Evolutionary conservation across 768 basidiomycete species (phyloP).

Genomic region (Trametes gibbosa): DNA sequence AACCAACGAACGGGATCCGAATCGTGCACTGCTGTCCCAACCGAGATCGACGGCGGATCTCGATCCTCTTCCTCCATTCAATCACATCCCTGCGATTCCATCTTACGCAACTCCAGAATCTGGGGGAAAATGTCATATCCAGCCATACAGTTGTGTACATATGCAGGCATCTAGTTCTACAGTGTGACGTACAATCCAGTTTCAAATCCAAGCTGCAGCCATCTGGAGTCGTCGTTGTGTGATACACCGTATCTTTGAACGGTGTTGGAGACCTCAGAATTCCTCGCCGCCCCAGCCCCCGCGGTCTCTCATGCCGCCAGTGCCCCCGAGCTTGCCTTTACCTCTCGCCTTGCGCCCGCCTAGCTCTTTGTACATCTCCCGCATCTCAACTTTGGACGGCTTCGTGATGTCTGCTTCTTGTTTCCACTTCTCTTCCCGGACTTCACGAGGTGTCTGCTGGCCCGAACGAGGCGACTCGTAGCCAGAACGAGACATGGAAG

Average conservation of each 20-base stretch:
- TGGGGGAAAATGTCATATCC: not conserved
- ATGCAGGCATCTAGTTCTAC: slow-evolving; percentile 12
- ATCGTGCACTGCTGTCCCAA: not conserved
- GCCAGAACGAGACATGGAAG: slow-evolving; percentile 35
- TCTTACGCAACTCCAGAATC: not conserved
- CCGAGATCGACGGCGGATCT: slow-evolving; percentile 2
- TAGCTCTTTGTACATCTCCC: slow-evolving; percentile 88
- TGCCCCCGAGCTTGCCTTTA: slow-evolving; percentile 71
- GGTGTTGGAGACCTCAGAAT: not conserved
- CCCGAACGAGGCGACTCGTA: slow-evolving; percentile 48
- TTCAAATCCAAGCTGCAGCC: not conserved
- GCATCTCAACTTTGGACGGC: slow-evolving; percentile 82
- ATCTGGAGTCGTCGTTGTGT: not conserved
- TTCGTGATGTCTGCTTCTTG: slow-evolving; percentile 48
- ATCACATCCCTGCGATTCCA: not conserved
- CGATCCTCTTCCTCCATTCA: not conserved
- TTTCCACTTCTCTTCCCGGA: slow-evolving; percentile 76
- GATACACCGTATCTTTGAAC: not conserved
- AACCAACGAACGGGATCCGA: not conserved
- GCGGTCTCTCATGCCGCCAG: slow-evolving; percentile 64
- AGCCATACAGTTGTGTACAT: not conserved
- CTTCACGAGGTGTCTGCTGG: slow-evolving; percentile 74
- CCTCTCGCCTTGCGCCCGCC: slow-evolving; percentile 76
- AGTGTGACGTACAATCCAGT: slow-evolving; percentile 3
- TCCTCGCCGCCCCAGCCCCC: slow-evolving; percentile 64